Evolutionary conservation across 2,329 filamentous ascomycete species (phyloP).

Genomic region (Cadophora malorum): DNA sequence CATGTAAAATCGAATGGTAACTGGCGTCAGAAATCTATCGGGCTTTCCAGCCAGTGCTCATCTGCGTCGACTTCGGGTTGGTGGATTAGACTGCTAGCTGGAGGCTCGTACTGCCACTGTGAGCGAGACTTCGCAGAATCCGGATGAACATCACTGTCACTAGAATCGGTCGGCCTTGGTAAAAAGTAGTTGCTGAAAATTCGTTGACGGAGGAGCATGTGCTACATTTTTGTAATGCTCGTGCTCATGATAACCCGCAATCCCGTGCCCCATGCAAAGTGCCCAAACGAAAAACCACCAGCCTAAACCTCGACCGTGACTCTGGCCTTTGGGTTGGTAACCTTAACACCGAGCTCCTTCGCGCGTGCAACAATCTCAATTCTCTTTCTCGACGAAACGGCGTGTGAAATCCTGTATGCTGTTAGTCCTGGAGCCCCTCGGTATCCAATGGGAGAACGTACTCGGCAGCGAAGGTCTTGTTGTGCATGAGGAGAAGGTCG

Average conservation of each 20-base stretch:
- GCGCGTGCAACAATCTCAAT: conserved; percentile 97
- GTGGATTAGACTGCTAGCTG: too few species aligned
- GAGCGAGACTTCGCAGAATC: neutral
- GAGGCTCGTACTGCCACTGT: neutral
- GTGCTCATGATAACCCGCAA: conserved; percentile 44
- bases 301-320: conserved; percentile 89
- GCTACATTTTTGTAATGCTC: conserved; percentile 44
- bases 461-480: conserved; percentile 98
- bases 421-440: conserved; percentile 47
- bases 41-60: too few species aligned
- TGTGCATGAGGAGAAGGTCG: conserved; percentile 99
- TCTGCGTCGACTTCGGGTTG: too few species aligned
- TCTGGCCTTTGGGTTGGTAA: conserved; percentile 99
- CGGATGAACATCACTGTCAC: conserved; percentile 14
- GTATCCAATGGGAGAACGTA: conserved; percentile 59
- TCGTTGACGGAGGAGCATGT: conserved; percentile 46
- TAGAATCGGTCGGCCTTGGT: conserved; percentile 1
- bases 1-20: neutral
- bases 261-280: conserved; percentile 44
- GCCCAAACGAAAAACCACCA: conserved; percentile 42
- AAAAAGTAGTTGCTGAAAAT: conserved; percentile 35
- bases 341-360: conserved; percentile 99
- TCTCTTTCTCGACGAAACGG: conserved; percentile 98
- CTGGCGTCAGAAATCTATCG: neutral
- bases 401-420: conserved; percentile 83